A percentile compares a stretch with the other conserved stretches of the same genome.
Conservation (phyloP, 2,329 filamentous ascomycete genomes). For the Penicillium digitatum region DNA sequence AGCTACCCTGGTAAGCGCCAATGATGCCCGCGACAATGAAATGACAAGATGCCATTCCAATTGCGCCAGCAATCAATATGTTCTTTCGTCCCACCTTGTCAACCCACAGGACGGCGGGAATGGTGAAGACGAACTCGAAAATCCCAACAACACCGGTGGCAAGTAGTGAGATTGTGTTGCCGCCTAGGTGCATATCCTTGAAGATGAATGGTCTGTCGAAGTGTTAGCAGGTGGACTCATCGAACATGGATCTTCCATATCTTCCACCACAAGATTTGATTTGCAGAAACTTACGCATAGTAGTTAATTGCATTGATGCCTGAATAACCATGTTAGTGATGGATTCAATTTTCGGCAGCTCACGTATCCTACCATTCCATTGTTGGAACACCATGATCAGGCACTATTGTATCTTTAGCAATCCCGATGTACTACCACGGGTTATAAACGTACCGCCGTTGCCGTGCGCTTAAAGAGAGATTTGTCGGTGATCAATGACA, state of each 20-base stretch:
- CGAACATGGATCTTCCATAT: background rate
- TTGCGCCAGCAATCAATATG: conserved; percentile 50
- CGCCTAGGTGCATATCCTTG: conserved; percentile 31
- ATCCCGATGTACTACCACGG: conserved; percentile 41
- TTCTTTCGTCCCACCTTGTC: conserved; percentile 41
- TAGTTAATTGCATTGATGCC: conserved; percentile 45
- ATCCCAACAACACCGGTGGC: conserved; percentile 42
- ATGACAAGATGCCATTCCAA: conserved; percentile 68
- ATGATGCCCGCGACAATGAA: conserved; percentile 68
- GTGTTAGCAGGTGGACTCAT: conserved; percentile 1
- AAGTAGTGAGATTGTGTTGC: conserved; percentile 38
- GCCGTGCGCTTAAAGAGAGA: conserved; percentile 37
- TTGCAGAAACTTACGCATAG: conserved; percentile 30
- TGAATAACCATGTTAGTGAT: background rate
- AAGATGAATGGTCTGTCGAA: conserved; percentile 32
- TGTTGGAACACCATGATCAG: conserved; percentile 44
- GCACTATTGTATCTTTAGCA: conserved; percentile 60
- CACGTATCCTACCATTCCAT: conserved; percentile 44
- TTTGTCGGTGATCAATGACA: conserved; percentile 32
- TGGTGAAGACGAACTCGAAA: conserved; percentile 39
- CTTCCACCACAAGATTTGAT: background rate
- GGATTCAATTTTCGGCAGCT: background rate
- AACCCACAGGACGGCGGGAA: conserved; percentile 42
- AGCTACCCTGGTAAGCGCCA: conserved; percentile 59
- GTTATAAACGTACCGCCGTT: conserved; percentile 39